phyloP scores from a whole-genome alignment of 2,329 filamentous ascomycete species.

The Xylariomycetidae sp. region DNA sequence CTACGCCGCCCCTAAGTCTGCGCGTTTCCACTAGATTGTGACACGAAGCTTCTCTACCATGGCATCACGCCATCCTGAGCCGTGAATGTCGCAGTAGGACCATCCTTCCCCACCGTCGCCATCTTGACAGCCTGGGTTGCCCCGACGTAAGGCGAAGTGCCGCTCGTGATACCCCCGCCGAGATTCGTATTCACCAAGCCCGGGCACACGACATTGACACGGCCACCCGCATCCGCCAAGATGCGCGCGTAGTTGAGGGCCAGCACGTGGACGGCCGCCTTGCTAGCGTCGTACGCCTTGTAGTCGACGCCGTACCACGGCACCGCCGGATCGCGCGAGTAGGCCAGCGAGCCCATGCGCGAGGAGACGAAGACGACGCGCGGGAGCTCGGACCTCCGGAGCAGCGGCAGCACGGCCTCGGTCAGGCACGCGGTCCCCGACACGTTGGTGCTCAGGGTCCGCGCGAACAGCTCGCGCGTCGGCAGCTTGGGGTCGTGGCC shows the following conservation, averaged over 20 bases:
- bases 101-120: slow-evolving; percentile 24
- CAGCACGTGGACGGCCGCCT: slow-evolving; percentile 39
- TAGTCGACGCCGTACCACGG: slow-evolving; percentile 22
- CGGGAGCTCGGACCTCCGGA: slow-evolving; percentile 22
- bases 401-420: slow-evolving; percentile 23
- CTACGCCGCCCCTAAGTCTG: background rate
- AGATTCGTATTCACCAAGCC: slow-evolving; percentile 30
- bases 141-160: slow-evolving; percentile 19
- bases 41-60: no score
- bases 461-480: slow-evolving; percentile 30
- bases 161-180: slow-evolving; percentile 11
- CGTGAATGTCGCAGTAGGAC: slow-evolving; percentile 25
- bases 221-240: slow-evolving; percentile 24
- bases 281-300: slow-evolving; percentile 34
- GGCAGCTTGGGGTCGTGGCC: slow-evolving; percentile 5
- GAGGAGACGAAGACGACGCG: slow-evolving; percentile 36
- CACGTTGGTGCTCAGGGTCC: slow-evolving; percentile 35
- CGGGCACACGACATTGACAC: slow-evolving; percentile 33
- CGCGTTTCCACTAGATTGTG: no score
- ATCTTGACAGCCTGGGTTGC: slow-evolving; percentile 26
- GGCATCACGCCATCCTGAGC: slow-evolving; percentile 15
- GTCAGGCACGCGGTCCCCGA: slow-evolving; percentile 26
- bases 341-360: slow-evolving; percentile 28
- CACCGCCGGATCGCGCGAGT: slow-evolving; percentile 22
- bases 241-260: slow-evolving; percentile 27